Evolutionary conservation across 345 rosid species (phyloP), one percentile per base, ranked within the genome.

Genomic region (Cochlearia excelsa): DNA sequence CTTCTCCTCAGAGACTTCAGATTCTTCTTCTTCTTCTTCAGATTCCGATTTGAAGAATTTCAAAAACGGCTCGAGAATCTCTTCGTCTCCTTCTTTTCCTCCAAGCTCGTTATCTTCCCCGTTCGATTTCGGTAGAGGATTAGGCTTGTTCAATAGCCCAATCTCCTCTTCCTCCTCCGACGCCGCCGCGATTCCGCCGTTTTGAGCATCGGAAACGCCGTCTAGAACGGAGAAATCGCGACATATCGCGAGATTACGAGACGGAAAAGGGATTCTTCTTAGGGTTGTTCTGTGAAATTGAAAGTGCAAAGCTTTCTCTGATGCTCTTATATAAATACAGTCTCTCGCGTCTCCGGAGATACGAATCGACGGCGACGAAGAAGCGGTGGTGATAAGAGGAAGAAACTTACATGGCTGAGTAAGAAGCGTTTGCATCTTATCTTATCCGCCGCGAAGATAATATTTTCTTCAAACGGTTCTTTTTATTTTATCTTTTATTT

Each of bases 51-150:
- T 84, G 69, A 88, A 84, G 71, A 86, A 84, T 79, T 84, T 92
- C 73, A 88, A 35, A 66, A 92, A 88, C 43, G 96, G 98, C 46
- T 83, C 81, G 5, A 92, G 74, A 29, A 85, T 82, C 70, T 16
- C 23, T 16, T 86, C 93, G 5, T 79, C 95, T 9, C 77, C 70
- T n/a, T 58, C 76, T 44, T 63, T 30, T 16, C 71, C 68, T 1
- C 60, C 71, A 62, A 56, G 8, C 30, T 67, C 70, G 8, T 68
- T 50, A 38, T 71, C 80, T 30, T 40, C 72, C 26, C 46, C 84
- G 50, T 58, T 69, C 23, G 49, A 29, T 46, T 57, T 26, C 52
- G 77, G 43, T 10, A 69, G 61, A 30, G 81, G 86, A 62, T 64
- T 75, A 7, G 96, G 98, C 76, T 83, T 91, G 59, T 65, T 76